Base-by-base conservation (phyloP, 169 alveolate species). In the Cryptosporidium parvum region DNA sequence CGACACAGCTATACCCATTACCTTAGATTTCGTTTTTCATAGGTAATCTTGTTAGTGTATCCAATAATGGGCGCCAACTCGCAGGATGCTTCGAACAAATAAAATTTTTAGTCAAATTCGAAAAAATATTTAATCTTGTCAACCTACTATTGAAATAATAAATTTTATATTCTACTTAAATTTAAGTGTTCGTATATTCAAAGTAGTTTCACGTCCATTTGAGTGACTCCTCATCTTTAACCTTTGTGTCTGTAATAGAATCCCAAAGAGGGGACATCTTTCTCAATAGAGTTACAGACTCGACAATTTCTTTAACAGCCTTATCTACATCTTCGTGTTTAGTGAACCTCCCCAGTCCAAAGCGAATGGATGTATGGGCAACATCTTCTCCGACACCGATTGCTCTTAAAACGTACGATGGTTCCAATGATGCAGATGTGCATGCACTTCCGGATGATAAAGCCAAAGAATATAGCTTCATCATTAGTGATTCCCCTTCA, bases 341-440 rank as follows among this genome's bases (percentile, higher is more conserved):
- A 9, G 99, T 98, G 73, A 97, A 98, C 70, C 99, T 92, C 29
- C 99, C 99, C 37, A 98, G 72, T 21, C 99, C 99, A 85, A 98
- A 97, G 86, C 99, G 95, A 42, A 98, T 86, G 1, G 99, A 95
- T 31, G 99, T 97, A 91, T 97, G 99, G 70, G 99, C 99, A 84
- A 97, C 91, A 52, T 98, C 99, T 84, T 98, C 99, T 14, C 97
- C 95, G 12, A 97, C 98, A 10, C 99, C 99, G 3, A 97, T 87
- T 72, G 99, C 98, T 69, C 99, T 93, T 33, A 98, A 93, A 8
- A 97, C 99, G 92, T 97, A 97, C 33, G 96, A 93, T 56, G 97
- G 97, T 29, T 94, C 97, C 5, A 93, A 85, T 56, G 92, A 85
- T 6, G 94, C 95, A 58, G 93, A 73, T 10, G 96, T 93, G 67